phyloP scores from a whole-genome alignment of 2,329 filamentous ascomycete genomes.

The Nemania bipapillata region DNA sequence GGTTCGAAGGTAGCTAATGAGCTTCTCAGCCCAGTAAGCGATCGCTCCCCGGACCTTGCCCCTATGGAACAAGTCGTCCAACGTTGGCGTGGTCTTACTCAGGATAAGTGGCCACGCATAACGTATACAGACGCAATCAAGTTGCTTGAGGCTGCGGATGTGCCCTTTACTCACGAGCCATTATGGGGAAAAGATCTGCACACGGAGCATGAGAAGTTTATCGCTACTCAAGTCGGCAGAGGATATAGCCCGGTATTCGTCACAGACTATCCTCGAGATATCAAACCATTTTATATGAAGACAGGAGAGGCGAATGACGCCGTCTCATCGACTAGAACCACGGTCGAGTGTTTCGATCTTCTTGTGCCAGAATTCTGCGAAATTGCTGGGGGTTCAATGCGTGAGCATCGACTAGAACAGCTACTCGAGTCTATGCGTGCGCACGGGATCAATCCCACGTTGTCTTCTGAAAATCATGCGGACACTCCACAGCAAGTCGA shows the following conservation, averaged over 20 bases:
- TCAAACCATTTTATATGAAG: constrained; percentile 93
- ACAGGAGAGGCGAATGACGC: constrained; percentile 32
- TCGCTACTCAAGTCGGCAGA: constrained; percentile 70
- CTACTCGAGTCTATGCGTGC: constrained; percentile 76
- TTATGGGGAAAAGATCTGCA: constrained; percentile 80
- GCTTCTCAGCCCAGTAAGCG: constrained; percentile 55
- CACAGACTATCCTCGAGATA: constrained; percentile 85
- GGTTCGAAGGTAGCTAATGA: constrained; percentile 59
- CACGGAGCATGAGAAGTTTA: constrained; percentile 90
- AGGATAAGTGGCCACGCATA: constrained; percentile 76
- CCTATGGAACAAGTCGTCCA: constrained; percentile 65
- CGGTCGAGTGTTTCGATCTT: constrained; percentile 90
- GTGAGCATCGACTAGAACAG: constrained; percentile 78
- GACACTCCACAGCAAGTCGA: constrained; percentile 45
- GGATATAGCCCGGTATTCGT: constrained; percentile 80
- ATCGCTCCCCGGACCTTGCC: constrained; percentile 59
- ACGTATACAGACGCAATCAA: constrained; percentile 83
- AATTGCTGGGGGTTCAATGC: constrained; percentile 87
- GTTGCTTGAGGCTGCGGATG: constrained; percentile 69
- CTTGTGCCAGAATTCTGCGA: constrained; percentile 87
- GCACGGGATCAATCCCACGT: constrained; percentile 68
- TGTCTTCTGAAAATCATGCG: constrained; percentile 39
- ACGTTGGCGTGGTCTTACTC: constrained; percentile 77
- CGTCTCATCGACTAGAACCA: constrained; percentile 54
- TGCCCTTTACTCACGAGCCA: constrained; percentile 74